Evolutionary conservation across 768 basidiomycete genomes (phyloP).

Genomic region (Tephrocybe sp.): DNA sequence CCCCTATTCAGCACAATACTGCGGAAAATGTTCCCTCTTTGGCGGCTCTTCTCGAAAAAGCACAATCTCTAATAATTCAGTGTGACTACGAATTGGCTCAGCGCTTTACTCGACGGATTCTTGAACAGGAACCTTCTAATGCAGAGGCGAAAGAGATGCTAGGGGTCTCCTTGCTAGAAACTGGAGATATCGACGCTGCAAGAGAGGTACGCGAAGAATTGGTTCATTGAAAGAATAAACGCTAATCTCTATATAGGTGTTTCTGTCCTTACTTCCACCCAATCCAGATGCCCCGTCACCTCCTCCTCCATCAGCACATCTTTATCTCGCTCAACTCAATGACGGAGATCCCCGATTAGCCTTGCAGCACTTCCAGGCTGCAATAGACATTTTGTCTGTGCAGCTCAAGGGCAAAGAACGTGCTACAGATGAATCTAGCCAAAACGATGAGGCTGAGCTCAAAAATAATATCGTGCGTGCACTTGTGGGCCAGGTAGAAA

Average conservation of each 20-base stretch:
- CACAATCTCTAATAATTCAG: constrained; percentile 77
- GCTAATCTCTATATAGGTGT: constrained; percentile 44
- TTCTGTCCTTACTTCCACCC: constrained; percentile 59
- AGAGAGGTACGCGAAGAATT: constrained; percentile 48
- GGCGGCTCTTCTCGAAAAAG: constrained; percentile 65
- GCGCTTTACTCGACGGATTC: constrained; percentile 65
- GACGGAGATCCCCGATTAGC: constrained; percentile 75
- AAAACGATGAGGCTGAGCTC: constrained; percentile 55
- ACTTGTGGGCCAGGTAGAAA: constrained; percentile 86
- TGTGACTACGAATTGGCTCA: constrained; percentile 82
- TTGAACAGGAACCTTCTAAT: constrained; percentile 62
- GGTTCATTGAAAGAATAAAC: background rate
- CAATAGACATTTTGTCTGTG: constrained; percentile 62
- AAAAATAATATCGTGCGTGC: constrained; percentile 73
- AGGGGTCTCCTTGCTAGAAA: constrained; percentile 76
- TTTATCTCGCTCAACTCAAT: constrained; percentile 85
- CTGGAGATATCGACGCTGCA: constrained; percentile 71
- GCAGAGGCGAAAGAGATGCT: constrained; percentile 75
- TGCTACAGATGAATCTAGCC: constrained; percentile 35
- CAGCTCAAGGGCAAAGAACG: constrained; percentile 77
- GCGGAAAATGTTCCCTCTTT: constrained; percentile 40
- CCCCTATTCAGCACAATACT: constrained; percentile 18
- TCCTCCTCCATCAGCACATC: constrained; percentile 76
- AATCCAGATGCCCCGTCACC: constrained; percentile 53
- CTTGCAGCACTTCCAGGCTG: constrained; percentile 75